These are phyloP conservation scores for Penicillium verrucosum DNA, from an alignment of 2,329 filamentous ascomycete species.

Conservation along the genomic window DNA sequence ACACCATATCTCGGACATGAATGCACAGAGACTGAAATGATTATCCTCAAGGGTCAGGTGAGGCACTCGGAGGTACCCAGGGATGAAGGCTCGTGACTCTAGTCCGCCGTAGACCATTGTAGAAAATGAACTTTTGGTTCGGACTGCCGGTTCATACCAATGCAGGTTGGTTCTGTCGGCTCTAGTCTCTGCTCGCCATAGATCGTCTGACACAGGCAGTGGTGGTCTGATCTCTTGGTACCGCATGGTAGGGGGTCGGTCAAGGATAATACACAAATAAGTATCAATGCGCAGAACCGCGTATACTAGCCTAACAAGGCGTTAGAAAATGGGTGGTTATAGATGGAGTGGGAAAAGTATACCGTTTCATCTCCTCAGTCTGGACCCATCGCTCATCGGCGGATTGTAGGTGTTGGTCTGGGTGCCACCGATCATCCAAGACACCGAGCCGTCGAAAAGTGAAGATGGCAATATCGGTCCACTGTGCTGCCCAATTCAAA, in stretches of 20 bases:
- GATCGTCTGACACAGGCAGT: background rate
- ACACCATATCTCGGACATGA: background rate
- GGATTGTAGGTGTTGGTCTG: background rate
- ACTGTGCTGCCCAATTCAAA: background rate
- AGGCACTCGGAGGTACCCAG: background rate
- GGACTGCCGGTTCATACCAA: background rate
- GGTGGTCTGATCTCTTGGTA: background rate
- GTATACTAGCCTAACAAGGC: background rate
- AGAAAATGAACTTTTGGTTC: background rate
- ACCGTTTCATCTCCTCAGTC: background rate
- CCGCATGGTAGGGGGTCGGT: background rate
- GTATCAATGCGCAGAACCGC: background rate
- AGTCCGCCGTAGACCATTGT: background rate
- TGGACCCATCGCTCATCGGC: background rate
- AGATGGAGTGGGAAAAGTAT: background rate
- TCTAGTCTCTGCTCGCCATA: background rate
- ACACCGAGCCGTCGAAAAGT: background rate
- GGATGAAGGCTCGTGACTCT: background rate
- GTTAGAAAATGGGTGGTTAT: background rate
- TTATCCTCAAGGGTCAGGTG: background rate
- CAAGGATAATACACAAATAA: background rate
- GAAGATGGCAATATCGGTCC: background rate
- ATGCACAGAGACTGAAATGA: background rate
- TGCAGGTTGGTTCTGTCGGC: background rate
- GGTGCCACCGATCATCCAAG: background rate